phyloP scores from a whole-genome alignment of 108 stramenopile genomes.

The Fragilariopsis cylindrus region DNA sequence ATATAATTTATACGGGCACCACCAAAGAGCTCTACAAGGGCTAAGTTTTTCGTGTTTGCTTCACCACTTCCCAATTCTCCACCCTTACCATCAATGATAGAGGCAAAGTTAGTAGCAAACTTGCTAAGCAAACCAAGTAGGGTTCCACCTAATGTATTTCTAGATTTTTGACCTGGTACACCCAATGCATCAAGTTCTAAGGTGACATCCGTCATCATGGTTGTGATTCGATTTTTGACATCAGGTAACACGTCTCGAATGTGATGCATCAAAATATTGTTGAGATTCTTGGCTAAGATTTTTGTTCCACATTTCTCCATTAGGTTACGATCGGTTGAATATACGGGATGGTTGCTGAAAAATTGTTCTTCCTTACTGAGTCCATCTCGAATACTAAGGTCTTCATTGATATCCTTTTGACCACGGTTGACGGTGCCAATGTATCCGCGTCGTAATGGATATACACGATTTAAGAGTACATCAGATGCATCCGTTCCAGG shows the following conservation, averaged over 20 bases:
- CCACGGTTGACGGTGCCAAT: slow-evolving; percentile 97
- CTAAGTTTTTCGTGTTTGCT: slow-evolving; percentile 31
- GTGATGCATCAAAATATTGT: slow-evolving; percentile 95
- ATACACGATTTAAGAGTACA: slow-evolving; percentile 88
- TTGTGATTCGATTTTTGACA: slow-evolving; percentile 87
- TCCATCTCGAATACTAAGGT: slow-evolving; percentile 84
- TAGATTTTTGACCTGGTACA: slow-evolving; percentile 43
- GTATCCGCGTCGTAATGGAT: slow-evolving; percentile 92
- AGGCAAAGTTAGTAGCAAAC: slow-evolving; percentile 89
- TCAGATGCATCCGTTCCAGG: slow-evolving; percentile 95
- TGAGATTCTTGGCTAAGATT: slow-evolving; percentile 80
- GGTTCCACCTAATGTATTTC: slow-evolving; percentile 66
- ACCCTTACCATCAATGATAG: slow-evolving; percentile 88
- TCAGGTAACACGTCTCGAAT: slow-evolving; percentile 97
- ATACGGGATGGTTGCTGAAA: slow-evolving; percentile 91
- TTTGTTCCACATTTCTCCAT: slow-evolving; percentile 72
- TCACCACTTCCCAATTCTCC: slow-evolving; percentile 33
- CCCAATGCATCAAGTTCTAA: slow-evolving; percentile 88
- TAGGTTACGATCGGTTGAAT: slow-evolving; percentile 62
- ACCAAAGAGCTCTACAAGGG: slow-evolving; percentile 92
- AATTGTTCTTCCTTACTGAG: slow-evolving; percentile 90
- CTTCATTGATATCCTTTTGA: slow-evolving; percentile 92
- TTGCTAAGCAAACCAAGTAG: slow-evolving; percentile 89
- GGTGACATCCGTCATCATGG: slow-evolving; percentile 90
- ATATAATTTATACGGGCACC: slow-evolving; percentile 95